phyloP scores from a whole-genome alignment of 164 flowering plant species.

The Nelumbo lutea region DNA sequence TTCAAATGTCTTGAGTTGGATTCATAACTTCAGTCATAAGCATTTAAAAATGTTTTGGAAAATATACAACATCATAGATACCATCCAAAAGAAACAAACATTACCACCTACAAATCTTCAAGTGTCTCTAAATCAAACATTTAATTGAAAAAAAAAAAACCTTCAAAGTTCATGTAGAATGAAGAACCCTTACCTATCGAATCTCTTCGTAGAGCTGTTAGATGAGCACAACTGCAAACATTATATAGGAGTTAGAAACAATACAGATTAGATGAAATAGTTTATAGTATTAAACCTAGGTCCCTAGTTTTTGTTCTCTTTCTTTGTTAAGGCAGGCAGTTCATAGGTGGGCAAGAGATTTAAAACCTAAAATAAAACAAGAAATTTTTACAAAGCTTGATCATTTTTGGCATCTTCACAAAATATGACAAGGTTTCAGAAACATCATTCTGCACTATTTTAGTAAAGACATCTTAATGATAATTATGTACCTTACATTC shows the following conservation, averaged over 20 bases:
- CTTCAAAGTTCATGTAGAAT: neutral
- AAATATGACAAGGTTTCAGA: neutral
- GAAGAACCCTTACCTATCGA: slow-evolving; percentile 62
- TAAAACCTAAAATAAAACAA: neutral
- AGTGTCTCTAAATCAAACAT: no score
- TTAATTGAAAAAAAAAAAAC: neutral
- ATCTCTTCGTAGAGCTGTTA: slow-evolving; percentile 84
- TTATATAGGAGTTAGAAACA: slow-evolving; percentile 1
- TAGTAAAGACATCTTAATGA: neutral
- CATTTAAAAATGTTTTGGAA: no score
- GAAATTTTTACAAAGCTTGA: neutral
- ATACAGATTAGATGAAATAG: neutral
- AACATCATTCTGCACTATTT: neutral
- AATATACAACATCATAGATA: no score
- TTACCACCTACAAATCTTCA: no score
- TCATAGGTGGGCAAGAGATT: no score
- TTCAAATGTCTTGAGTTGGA: no score
- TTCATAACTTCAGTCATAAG: no score
- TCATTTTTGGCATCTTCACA: neutral
- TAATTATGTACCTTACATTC: neutral
- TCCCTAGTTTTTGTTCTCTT: neutral
- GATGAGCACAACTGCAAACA: slow-evolving; percentile 86
- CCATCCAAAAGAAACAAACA: no score
- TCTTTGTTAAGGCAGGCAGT: no score
- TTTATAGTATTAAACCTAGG: neutral